Conservation (phyloP, 352 stramenopile genomes). For the Peronospora farinosa region DNA sequence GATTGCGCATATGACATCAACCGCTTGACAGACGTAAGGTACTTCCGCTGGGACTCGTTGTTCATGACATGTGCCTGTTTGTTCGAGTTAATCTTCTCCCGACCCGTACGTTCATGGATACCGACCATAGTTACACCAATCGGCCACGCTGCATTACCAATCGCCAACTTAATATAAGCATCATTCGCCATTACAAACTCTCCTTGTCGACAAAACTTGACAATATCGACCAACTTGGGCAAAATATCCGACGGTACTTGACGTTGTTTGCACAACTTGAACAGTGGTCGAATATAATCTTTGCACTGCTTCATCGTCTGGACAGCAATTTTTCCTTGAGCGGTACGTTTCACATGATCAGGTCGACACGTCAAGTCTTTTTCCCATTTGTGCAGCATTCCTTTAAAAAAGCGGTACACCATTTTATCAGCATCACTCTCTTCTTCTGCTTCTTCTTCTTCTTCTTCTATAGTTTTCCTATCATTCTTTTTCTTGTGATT, state of each 20-base stretch:
- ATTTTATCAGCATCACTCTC: conserved; percentile 52
- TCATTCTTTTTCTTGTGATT: conserved; percentile 15
- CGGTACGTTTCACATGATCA: conserved; percentile 86
- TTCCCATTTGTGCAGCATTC: conserved; percentile 92
- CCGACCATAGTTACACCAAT: conserved; percentile 99
- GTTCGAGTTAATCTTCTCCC: conserved; percentile 94
- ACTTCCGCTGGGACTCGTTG: conserved; percentile 97
- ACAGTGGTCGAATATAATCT: conserved; percentile 97
- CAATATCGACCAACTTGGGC: conserved; percentile 89
- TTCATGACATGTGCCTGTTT: conserved; percentile 99
- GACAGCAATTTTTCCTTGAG: conserved; percentile 90
- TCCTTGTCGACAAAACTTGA: conserved; percentile 89
- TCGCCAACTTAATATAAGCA: conserved; percentile 96
- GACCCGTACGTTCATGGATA: conserved; percentile 94
- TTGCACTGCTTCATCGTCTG: conserved; percentile 99
- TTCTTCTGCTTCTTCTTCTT: conserved; percentile 27
- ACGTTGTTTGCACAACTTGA: conserved; percentile 93
- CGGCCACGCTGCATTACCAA: conserved; percentile 96
- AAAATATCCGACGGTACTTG: conserved; percentile 86
- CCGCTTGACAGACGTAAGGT: conserved; percentile 96
- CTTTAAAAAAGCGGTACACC: conserved; percentile 92
- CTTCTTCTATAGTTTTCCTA: conserved; percentile 11
- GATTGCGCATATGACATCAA: conserved; percentile 96
- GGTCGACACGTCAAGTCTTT: conserved; percentile 79
- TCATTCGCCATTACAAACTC: conserved; percentile 95